Evolutionary conservation across 805 yeast genomes (phyloP).

Genomic region (Candida dajiaensis): DNA sequence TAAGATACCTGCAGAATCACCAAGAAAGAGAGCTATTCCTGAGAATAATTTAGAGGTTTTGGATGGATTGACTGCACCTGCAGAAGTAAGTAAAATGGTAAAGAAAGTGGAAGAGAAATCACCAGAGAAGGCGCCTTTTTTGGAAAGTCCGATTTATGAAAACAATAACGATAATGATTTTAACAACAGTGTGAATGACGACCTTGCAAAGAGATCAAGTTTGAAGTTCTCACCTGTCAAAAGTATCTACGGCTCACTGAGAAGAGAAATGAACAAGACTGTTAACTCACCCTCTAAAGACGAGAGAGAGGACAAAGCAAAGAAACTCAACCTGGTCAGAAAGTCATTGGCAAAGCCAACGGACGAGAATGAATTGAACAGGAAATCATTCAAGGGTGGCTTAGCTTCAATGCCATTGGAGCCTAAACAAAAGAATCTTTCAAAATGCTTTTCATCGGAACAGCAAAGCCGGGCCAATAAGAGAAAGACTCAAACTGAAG

Average conservation of each 20-base stretch:
- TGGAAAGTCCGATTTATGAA: slow-evolving; percentile 3
- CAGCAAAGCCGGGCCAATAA: background rate
- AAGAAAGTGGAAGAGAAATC: background rate
- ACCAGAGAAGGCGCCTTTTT: slow-evolving; percentile 1
- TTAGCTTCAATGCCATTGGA: slow-evolving; percentile 18
- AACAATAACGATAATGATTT: slow-evolving; percentile 1
- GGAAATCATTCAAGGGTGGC: slow-evolving; percentile 18
- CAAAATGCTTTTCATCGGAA: slow-evolving; percentile 17
- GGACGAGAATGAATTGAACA: slow-evolving; percentile 11
- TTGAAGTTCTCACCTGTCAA: slow-evolving; percentile 23
- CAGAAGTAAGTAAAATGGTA: slow-evolving; percentile 10
- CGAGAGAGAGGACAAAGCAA: slow-evolving; percentile 1
- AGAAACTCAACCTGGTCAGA: slow-evolving; percentile 18
- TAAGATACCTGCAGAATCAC: slow-evolving; percentile 1
- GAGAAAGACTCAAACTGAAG: slow-evolving; percentile 19
- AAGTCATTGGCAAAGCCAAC: slow-evolving; percentile 18
- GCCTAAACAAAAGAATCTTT: slow-evolving; percentile 11
- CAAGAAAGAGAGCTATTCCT: slow-evolving; percentile 1
- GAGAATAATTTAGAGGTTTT: slow-evolving; percentile 5
- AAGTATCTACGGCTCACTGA: slow-evolving; percentile 22
- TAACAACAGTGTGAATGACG: slow-evolving; percentile 2
- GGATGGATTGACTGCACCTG: slow-evolving; percentile 12
- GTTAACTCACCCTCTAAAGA: slow-evolving; percentile 8
- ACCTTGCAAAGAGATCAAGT: slow-evolving; percentile 12
- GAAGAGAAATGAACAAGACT: slow-evolving; percentile 19